Conservation (phyloP, 371 early-diverging fungal genomes). For the Syncephalastrum racemosum region DNA sequence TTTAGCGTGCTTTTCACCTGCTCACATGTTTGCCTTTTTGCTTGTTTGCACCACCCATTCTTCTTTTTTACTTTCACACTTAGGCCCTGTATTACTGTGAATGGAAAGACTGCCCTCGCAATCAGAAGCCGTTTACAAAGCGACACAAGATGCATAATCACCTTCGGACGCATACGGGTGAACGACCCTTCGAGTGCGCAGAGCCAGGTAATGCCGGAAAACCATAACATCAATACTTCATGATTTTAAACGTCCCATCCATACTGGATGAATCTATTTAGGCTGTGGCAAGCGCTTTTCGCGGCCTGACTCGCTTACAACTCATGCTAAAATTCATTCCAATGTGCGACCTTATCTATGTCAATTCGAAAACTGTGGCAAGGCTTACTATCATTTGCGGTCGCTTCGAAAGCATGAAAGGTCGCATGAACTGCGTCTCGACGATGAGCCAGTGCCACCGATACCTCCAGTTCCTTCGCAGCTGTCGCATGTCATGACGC, state of each 20-base stretch:
- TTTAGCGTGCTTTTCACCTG: too few species aligned
- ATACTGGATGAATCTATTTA: slow-evolving; percentile 6
- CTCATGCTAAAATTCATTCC: slow-evolving; percentile 88
- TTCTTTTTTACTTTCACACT: too few species aligned
- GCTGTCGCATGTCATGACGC: neutral
- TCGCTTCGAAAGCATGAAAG: slow-evolving; percentile 79
- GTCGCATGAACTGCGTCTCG: slow-evolving; percentile 43
- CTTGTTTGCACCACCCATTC: too few species aligned
- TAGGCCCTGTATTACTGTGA: slow-evolving; percentile 63
- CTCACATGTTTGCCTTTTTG: too few species aligned
- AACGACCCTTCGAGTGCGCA: slow-evolving; percentile 61
- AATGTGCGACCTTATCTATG: slow-evolving; percentile 76
- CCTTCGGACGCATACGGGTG: slow-evolving; percentile 85
- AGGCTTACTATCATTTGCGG: slow-evolving; percentile 82
- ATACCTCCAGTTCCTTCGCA: neutral
- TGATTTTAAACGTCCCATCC: too few species aligned
- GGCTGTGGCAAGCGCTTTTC: slow-evolving; percentile 85
- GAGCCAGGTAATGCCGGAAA: slow-evolving; percentile 5
- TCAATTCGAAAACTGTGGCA: slow-evolving; percentile 59
- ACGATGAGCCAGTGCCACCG: slow-evolving; percentile 1
- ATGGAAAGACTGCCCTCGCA: slow-evolving; percentile 80
- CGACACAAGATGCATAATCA: slow-evolving; percentile 90
- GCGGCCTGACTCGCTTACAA: slow-evolving; percentile 86
- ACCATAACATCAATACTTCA: too few species aligned
- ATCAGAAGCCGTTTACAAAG: slow-evolving; percentile 80